Evolutionary conservation across 768 basidiomycete genomes (phyloP).

Genomic region (Omphalotus guepiniiformis): DNA sequence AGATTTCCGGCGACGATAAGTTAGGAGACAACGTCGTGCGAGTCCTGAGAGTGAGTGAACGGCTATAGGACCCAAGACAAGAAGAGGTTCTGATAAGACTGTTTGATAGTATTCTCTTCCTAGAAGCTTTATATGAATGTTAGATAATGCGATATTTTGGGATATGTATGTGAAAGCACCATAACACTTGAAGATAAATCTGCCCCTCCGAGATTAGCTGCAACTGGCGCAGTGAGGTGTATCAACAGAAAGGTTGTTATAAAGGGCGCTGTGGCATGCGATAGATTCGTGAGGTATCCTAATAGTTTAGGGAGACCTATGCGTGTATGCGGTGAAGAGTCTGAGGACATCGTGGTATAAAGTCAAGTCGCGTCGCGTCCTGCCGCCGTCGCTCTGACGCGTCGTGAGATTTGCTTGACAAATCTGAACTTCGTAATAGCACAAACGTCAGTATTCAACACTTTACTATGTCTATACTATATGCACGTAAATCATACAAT

Average conservation of each 20-base stretch:
- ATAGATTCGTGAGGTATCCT: constrained; percentile 44
- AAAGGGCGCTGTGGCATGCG: constrained; percentile 73
- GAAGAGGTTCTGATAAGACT: constrained; percentile 56
- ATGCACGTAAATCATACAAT: too few relatives aligned
- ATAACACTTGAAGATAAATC: constrained; percentile 65
- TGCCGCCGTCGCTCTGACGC: too few relatives aligned
- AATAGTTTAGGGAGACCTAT: constrained; percentile 11
- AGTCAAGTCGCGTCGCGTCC: too few relatives aligned
- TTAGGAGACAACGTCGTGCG: constrained; percentile 54
- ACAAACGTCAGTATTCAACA: too few relatives aligned
- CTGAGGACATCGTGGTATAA: constrained; percentile 1
- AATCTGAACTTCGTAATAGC: too few relatives aligned
- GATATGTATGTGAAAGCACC: constrained; percentile 39
- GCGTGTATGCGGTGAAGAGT: too few relatives aligned
- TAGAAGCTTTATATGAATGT: constrained; percentile 48
- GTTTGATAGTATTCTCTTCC: constrained; percentile 88
- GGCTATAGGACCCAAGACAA: constrained; percentile 64
- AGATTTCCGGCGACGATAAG: constrained; percentile 19
- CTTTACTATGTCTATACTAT: too few relatives aligned
- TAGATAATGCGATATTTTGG: neutral
- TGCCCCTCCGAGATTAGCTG: constrained; percentile 71
- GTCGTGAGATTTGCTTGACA: too few relatives aligned
- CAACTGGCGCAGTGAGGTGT: constrained; percentile 73
- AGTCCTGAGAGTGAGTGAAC: constrained; percentile 58
- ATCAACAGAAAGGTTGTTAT: constrained; percentile 72